Percentiles rank a stretch among this genome's conserved stretches.
These are phyloP conservation scores for Talaromyces thailandensis DNA, from an alignment of 495 filamentous ascomycete genomes.

Conservation along the genomic window DNA sequence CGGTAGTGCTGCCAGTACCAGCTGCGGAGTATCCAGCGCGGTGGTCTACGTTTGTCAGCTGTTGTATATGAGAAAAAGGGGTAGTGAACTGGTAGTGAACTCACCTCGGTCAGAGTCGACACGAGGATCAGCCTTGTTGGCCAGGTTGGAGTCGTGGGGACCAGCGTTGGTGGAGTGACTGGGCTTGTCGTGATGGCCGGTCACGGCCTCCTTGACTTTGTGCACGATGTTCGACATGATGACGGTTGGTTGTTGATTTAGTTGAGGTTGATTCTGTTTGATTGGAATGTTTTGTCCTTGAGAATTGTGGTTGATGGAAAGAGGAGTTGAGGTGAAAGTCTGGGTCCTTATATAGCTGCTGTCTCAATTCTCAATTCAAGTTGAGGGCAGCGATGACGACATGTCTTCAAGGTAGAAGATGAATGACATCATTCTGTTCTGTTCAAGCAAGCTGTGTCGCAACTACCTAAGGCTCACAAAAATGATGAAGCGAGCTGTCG, in stretches of 20 bases:
- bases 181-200: constrained; percentile 32
- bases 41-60: not conserved
- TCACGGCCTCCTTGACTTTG: constrained; percentile 66
- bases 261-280: not conserved
- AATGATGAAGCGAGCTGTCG: not conserved
- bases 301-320: not conserved
- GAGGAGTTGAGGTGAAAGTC: not conserved
- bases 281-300: not conserved
- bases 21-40: not conserved
- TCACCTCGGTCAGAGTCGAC: constrained; percentile 30
- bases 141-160: constrained; percentile 25
- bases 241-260: constrained; percentile 5
- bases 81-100: not conserved
- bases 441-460: too few species aligned
- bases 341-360: not conserved
- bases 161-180: constrained; percentile 12
- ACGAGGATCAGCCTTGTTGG: constrained; percentile 43
- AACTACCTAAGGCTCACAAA: too few species aligned
- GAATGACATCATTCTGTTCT: not conserved
- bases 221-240: constrained; percentile 59
- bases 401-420: not conserved
- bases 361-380: not conserved
- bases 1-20: not conserved
- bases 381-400: not conserved
- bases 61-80: too few species aligned